A percentile compares a stretch with the other conserved stretches of the same genome.
These are phyloP conservation scores for Candida easanensis DNA, from an alignment of 805 yeast genomes.

Conservation along the genomic window DNA sequence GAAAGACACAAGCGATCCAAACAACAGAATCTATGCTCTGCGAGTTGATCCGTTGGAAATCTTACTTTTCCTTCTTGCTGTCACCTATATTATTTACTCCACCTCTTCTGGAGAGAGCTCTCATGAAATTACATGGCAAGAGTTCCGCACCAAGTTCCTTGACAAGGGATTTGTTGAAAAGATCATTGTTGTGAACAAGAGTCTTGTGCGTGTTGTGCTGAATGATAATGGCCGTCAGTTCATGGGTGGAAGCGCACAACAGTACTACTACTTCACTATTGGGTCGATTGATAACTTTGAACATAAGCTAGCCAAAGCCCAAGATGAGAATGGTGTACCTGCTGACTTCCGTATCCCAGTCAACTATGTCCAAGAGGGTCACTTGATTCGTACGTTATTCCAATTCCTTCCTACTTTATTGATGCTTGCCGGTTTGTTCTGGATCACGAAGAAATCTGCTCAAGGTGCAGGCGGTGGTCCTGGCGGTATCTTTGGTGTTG, in stretches of 20 bases:
- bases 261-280: slow-evolving; percentile 60
- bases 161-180: slow-evolving; percentile 75
- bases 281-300: slow-evolving; percentile 92
- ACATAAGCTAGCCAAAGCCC: slow-evolving; percentile 70
- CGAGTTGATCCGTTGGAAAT: slow-evolving; percentile 35
- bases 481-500: slow-evolving; percentile 85
- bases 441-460: slow-evolving; percentile 66
- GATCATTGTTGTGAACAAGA: slow-evolving; percentile 73
- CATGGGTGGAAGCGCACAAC: slow-evolving; percentile 33
- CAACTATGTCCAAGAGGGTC: slow-evolving; percentile 69
- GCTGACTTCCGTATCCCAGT: slow-evolving; percentile 75
- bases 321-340: slow-evolving; percentile 62
- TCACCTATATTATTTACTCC: slow-evolving; percentile 32
- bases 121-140: slow-evolving; percentile 84
- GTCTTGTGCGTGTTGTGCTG: slow-evolving; percentile 68
- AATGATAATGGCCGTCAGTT: slow-evolving; percentile 59
- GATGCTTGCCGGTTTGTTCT: slow-evolving; percentile 85
- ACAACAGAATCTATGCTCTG: slow-evolving; percentile 29
- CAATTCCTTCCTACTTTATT: slow-evolving; percentile 87
- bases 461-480: slow-evolving; percentile 43
- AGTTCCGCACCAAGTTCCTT: slow-evolving; percentile 71
- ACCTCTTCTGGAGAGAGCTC: slow-evolving; percentile 30
- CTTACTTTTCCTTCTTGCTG: slow-evolving; percentile 30
- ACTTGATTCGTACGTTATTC: slow-evolving; percentile 56
- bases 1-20: slow-evolving; percentile 30